Evolutionary conservation across 306 rosid species (phyloP).

Genomic region (Alnus rubra): DNA sequence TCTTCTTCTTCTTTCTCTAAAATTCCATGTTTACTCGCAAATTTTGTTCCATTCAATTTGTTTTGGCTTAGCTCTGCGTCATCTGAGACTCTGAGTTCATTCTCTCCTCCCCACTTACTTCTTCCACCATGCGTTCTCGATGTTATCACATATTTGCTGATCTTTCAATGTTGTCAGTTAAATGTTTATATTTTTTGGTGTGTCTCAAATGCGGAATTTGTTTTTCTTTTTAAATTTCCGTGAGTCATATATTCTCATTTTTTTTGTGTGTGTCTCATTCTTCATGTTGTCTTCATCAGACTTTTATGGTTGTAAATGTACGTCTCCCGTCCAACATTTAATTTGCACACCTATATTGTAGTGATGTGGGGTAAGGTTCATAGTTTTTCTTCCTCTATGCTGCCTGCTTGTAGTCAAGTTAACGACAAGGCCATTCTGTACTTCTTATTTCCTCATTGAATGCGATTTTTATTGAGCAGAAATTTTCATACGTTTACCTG

Average conservation of each 20-base stretch:
- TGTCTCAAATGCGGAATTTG: not conserved
- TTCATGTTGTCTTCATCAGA: constrained; percentile 7
- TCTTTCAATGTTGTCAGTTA: not conserved
- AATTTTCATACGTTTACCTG: constrained; percentile 37
- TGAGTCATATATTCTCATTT: not conserved
- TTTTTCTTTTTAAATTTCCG: not conserved
- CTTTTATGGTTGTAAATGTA: constrained; percentile 28
- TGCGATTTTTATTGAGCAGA: constrained; percentile 46
- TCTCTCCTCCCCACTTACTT: not conserved
- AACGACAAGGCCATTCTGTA: constrained; percentile 4
- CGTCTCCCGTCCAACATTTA: constrained; percentile 42
- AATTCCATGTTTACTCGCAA: too few relatives aligned
- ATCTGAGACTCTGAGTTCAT: not conserved
- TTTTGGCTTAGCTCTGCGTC: not conserved
- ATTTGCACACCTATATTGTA: constrained; percentile 54
- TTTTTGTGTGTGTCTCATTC: constrained; percentile 3
- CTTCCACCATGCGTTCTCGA: not conserved
- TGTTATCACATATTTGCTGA: not conserved
- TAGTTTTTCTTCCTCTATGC: constrained; percentile 22
- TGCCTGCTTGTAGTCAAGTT: constrained; percentile 4
- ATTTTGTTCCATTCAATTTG: not conserved
- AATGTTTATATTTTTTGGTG: not conserved
- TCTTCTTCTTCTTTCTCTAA: not conserved
- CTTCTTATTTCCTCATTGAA: constrained; percentile 37
- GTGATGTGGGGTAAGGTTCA: constrained; percentile 53